Evolutionary conservation across 352 stramenopile genomes (phyloP).

Genomic region (Albugo candida): DNA sequence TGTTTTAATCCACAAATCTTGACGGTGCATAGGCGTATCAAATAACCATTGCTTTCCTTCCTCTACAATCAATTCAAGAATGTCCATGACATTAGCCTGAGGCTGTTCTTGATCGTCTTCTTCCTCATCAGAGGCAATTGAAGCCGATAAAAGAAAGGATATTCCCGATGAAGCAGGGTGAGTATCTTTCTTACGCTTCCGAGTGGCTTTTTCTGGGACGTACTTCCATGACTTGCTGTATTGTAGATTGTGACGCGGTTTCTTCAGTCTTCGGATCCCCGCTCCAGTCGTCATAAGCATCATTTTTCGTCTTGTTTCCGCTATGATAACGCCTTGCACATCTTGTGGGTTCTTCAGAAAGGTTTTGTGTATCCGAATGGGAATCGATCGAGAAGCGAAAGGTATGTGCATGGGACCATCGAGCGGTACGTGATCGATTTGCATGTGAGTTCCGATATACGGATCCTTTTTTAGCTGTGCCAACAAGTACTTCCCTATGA

Average conservation of each 20-base stretch:
- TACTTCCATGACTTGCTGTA: slow-evolving; percentile 77
- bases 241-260: slow-evolving; percentile 64
- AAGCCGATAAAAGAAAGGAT: slow-evolving; percentile 57
- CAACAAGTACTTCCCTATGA: slow-evolving; percentile 39
- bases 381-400: slow-evolving; percentile 12
- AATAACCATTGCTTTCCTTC: slow-evolving; percentile 41
- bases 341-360: slow-evolving; percentile 67
- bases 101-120: slow-evolving; percentile 57
- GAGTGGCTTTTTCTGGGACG: slow-evolving; percentile 26
- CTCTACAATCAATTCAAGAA: slow-evolving; percentile 24
- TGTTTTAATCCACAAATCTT: slow-evolving; percentile 38
- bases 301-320: slow-evolving; percentile 62
- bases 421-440: slow-evolving; percentile 15
- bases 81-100: slow-evolving; percentile 30
- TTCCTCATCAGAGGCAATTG: slow-evolving; percentile 34
- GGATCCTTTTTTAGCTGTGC: slow-evolving; percentile 28
- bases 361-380: slow-evolving; percentile 64
- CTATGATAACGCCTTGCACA: slow-evolving; percentile 56
- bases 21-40: slow-evolving; percentile 25
- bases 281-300: slow-evolving; percentile 48
- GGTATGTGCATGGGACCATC: slow-evolving; percentile 2
- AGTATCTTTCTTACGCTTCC: slow-evolving; percentile 53
- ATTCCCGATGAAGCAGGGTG: slow-evolving; percentile 37
- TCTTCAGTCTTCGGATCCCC: slow-evolving; percentile 54
- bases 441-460: slow-evolving; percentile 7